These are phyloP conservation scores for Tricholoma saponaceum DNA, from an alignment of 768 basidiomycete genomes.

Conservation along the genomic window DNA sequence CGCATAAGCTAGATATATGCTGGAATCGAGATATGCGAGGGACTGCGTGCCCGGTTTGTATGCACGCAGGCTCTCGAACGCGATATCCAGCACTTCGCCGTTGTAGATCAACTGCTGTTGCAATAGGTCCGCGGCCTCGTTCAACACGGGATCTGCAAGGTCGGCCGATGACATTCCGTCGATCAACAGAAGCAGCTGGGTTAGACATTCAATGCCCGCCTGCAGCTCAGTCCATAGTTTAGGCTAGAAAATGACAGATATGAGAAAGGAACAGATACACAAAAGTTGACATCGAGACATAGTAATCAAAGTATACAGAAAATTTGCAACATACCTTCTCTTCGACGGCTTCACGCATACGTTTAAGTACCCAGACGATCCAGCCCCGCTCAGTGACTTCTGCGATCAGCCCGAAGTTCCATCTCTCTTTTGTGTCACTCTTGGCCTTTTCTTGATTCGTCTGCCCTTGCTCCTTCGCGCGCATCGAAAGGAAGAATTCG, in stretches of 20 bases:
- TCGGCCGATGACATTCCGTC: slow-evolving; percentile 70
- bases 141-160: slow-evolving; percentile 41
- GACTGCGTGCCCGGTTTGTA: slow-evolving; percentile 82
- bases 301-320: slow-evolving; percentile 1
- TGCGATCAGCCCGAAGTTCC: slow-evolving; percentile 71
- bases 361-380: slow-evolving; percentile 86
- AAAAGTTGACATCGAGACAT: slow-evolving; percentile 3
- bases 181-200: slow-evolving; percentile 85
- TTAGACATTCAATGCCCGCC: slow-evolving; percentile 90
- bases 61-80: slow-evolving; percentile 67
- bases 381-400: slow-evolving; percentile 84
- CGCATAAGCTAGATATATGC: slow-evolving; percentile 78
- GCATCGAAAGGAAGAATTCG: slow-evolving; percentile 75
- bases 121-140: slow-evolving; percentile 75
- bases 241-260: slow-evolving; percentile 52
- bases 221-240: slow-evolving; percentile 93
- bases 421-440: slow-evolving; percentile 25
- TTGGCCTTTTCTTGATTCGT: slow-evolving; percentile 22
- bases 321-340: slow-evolving; percentile 63
- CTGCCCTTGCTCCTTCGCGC: slow-evolving; percentile 36
- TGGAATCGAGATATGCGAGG: slow-evolving; percentile 81
- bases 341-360: slow-evolving; percentile 87
- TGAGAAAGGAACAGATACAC: neutral
- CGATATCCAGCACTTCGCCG: slow-evolving; percentile 88
- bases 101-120: slow-evolving; percentile 94